Evolutionary conservation across 202 grass and related monocot species (phyloP).

Genomic region (Hordeum pubiflorum): DNA sequence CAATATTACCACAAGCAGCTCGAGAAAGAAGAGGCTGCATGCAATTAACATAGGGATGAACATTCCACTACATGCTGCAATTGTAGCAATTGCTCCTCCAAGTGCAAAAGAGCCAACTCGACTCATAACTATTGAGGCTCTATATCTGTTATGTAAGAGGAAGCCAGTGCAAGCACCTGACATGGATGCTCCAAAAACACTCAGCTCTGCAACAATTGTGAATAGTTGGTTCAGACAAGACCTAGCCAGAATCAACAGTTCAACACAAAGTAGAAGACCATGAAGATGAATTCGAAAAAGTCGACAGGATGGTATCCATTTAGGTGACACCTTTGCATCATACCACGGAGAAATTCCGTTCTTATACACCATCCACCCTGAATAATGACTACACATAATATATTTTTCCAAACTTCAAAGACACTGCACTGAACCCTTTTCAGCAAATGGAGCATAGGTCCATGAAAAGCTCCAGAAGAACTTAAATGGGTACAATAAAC

Average conservation of each 20-base stretch:
- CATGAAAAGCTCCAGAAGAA: background rate
- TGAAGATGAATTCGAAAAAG: background rate
- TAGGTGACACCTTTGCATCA: background rate
- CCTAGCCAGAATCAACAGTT: background rate
- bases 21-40: constrained; percentile 54
- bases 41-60: constrained; percentile 76
- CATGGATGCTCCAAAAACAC: constrained; percentile 92
- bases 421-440: background rate
- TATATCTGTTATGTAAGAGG: constrained; percentile 88
- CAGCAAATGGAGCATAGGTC: background rate
- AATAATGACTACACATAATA: background rate
- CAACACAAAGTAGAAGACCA: background rate
- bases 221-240: constrained; percentile 17
- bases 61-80: constrained; percentile 89
- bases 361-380: background rate
- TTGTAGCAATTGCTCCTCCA: constrained; percentile 73
- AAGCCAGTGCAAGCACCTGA: constrained; percentile 81
- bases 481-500: background rate
- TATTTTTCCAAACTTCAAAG: background rate
- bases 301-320: background rate
- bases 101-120: constrained; percentile 72
- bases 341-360: background rate
- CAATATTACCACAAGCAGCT: constrained; percentile 52
- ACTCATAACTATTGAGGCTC: constrained; percentile 77
- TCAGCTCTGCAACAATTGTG: constrained; percentile 46